A percentile compares a stretch with the other conserved stretches of the same genome.
These are phyloP conservation scores for Boletus sp. DNA, from an alignment of 1,284 basidiomycete genomes.

Conservation along the genomic window DNA sequence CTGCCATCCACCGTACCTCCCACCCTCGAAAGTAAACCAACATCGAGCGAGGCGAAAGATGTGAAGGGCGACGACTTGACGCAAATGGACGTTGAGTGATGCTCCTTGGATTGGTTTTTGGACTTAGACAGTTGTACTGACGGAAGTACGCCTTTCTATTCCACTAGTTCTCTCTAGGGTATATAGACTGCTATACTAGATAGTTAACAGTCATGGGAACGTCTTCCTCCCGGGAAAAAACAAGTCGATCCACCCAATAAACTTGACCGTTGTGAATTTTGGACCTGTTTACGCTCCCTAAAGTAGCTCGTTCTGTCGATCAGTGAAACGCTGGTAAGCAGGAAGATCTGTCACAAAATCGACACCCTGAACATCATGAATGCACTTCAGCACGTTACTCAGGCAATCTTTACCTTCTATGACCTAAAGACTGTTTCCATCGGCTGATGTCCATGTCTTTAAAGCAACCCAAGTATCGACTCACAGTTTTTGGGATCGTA, in stretches of 20 bases:
- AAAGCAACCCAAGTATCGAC: background rate
- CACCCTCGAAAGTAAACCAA: slow-evolving; percentile 1
- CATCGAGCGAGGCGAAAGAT: background rate
- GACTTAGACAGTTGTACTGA: background rate
- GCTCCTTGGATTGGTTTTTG: background rate
- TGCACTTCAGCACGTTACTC: background rate
- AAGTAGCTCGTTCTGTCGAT: slow-evolving; percentile 2
- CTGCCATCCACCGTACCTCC: background rate
- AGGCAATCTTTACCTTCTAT: background rate
- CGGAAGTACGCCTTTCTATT: background rate
- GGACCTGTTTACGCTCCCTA: background rate
- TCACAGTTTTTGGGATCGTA: slow-evolving; percentile 27
- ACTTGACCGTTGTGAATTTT: background rate
- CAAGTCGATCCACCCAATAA: background rate
- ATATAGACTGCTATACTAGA: background rate
- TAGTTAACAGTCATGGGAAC: slow-evolving; percentile 5
- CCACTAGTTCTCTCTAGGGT: slow-evolving; percentile 1
- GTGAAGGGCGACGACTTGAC: slow-evolving; percentile 9
- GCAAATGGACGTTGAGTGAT: slow-evolving; percentile 17
- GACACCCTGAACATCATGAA: slow-evolving; percentile 12
- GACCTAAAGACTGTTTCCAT: slow-evolving; percentile 12
- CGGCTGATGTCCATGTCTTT: background rate
- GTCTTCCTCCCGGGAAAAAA: background rate
- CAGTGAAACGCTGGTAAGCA: slow-evolving; percentile 12
- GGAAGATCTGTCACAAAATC: slow-evolving; percentile 12